These are phyloP conservation scores for Pseudofabraea citricarpa DNA, from an alignment of 2,329 filamentous ascomycete species.

Conservation along the genomic window DNA sequence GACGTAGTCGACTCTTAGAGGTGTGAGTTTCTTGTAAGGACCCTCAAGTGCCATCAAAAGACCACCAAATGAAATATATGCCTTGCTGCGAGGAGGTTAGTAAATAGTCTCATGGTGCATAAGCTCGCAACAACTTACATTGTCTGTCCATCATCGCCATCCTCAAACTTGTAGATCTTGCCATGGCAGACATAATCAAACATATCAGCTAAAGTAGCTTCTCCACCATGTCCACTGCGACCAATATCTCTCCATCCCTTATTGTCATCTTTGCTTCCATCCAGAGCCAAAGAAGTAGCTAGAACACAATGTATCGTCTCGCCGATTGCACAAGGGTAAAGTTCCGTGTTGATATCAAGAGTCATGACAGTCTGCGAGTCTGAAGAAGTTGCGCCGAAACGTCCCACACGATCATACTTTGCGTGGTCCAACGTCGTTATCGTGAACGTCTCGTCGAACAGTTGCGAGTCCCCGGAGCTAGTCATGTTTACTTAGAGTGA, in stretches of 20 bases:
- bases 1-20: slow-evolving; percentile 85
- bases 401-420: slow-evolving; percentile 94
- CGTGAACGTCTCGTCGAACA: slow-evolving; percentile 90
- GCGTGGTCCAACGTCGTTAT: slow-evolving; percentile 73
- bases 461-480: slow-evolving; percentile 76
- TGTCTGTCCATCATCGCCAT: slow-evolving; percentile 70
- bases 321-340: slow-evolving; percentile 72
- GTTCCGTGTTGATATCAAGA: slow-evolving; percentile 90
- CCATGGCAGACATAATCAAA: slow-evolving; percentile 87
- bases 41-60: slow-evolving; percentile 87
- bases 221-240: slow-evolving; percentile 44
- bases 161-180: slow-evolving; percentile 86
- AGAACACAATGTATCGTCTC: slow-evolving; percentile 78
- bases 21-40: slow-evolving; percentile 91
- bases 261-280: slow-evolving; percentile 73
- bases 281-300: slow-evolving; percentile 79
- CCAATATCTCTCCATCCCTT: slow-evolving; percentile 78
- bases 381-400: slow-evolving; percentile 70
- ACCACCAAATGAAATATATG: slow-evolving; percentile 91
- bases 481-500: slow-evolving; percentile 27
- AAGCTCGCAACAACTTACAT: slow-evolving; percentile 60
- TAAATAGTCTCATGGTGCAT: neutral
- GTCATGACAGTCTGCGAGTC: slow-evolving; percentile 73
- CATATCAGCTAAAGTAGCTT: slow-evolving; percentile 66
- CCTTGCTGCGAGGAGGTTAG: slow-evolving; percentile 59